Base-by-base conservation (phyloP, 2,329 filamentous ascomycete species). In the Xylaria sp. region DNA sequence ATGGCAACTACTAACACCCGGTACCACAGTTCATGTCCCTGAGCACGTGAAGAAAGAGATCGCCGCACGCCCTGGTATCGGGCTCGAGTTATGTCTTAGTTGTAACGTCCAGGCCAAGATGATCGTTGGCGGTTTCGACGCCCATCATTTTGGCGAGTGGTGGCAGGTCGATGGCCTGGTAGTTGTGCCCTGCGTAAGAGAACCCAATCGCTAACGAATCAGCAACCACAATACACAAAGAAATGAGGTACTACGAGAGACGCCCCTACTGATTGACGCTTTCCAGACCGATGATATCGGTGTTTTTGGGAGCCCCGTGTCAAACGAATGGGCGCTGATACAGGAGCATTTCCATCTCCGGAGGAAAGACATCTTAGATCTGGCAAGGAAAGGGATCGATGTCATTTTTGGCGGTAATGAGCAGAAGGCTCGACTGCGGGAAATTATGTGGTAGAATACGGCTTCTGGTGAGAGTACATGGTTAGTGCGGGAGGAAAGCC, bases 101-200 rank as follows among this genome's bases (percentile, higher is more conserved):
- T 95, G 93, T 79, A 96, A 96, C 74, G 92, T 96, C 1, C 88
- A 90, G 72, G 91, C 91, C 1, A 89, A 88, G 71, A 89, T 96
- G 88, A 89, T 91, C 59, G 81, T 83, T 1, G 90, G 91, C 0
- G 87, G 88, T 6, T 88, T 86, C 69, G 83, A 85, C 65, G 89
- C 89, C 57, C 93, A 96, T 79, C 93, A 96, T 81, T 94, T 96
- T 79, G 89, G 90, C 14, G 85, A 88, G 75, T 96, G 93, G 93
- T 85, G 81, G 80, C 81, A 82, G 54, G 82, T 86, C 5, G 84
- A 84, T 27, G 84, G 85, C 1, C 88, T 86, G 59, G 84, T 86
- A 3, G 85, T 95, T 53, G 88, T 89, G 4, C 81, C 95, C 54
- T 90, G 88, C 74, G 92, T 94, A 81, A 82, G 91, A 87, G 12